Conservation (phyloP, 345 rosid genomes). For the Syzygium jambos region DNA sequence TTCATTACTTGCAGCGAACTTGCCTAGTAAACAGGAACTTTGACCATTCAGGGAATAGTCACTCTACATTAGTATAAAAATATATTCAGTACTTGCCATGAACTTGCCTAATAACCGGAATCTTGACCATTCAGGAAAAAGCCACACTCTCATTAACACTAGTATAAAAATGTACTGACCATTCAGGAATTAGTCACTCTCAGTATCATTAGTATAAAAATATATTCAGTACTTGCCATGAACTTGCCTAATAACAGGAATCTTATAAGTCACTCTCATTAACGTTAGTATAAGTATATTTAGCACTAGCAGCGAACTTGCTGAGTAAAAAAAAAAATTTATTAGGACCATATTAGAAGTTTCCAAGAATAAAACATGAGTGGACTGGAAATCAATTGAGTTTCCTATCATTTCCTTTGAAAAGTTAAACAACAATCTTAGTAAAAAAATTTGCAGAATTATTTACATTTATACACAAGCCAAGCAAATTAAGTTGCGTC, state of each 20-base stretch:
- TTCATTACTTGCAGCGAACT: background rate
- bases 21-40: background rate
- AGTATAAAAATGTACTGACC: too few species aligned
- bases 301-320: too few species aligned
- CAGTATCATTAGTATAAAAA: too few species aligned
- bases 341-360: background rate
- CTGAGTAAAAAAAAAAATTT: too few species aligned
- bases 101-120: background rate
- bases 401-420: background rate
- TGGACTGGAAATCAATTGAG: background rate
- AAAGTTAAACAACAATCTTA: background rate
- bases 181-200: too few species aligned
- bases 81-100: background rate
- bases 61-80: background rate
- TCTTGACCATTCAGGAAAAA: background rate
- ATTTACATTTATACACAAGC: background rate
- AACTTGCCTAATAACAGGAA: too few species aligned
- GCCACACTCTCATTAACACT: too few species aligned
- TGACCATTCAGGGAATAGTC: background rate
- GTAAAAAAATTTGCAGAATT: background rate
- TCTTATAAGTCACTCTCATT: too few species aligned
- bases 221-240: too few species aligned
- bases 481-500: background rate
- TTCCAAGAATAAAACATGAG: background rate
- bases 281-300: too few species aligned